Percentiles rank a stretch among this genome's conserved stretches.
phyloP scores from a whole-genome alignment of 805 yeast genomes.

The Candida germanica region DNA sequence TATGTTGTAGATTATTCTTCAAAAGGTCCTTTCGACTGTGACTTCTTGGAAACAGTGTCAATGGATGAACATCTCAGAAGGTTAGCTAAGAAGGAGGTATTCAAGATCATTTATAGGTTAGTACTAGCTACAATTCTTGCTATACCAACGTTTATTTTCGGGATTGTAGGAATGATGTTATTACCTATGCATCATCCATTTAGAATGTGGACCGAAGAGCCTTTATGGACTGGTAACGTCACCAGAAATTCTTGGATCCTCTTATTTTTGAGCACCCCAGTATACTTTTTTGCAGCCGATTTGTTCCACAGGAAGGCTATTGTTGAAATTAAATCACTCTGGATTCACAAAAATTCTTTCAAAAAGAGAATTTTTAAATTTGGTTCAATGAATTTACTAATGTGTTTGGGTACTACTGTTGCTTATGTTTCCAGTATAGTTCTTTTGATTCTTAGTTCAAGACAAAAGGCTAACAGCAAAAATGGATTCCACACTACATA shows the following conservation, averaged over 20 bases:
- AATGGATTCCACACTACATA: constrained; percentile 59
- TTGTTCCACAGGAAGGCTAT: constrained; percentile 67
- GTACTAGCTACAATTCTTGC: constrained; percentile 51
- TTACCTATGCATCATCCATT: constrained; percentile 40
- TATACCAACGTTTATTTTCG: constrained; percentile 66
- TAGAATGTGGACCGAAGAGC: constrained; percentile 54
- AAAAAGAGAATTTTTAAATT: constrained; percentile 57
- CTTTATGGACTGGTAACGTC: constrained; percentile 61
- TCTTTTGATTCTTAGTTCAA: constrained; percentile 47
- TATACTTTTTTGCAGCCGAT: constrained; percentile 72
- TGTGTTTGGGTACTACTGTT: constrained; percentile 70
- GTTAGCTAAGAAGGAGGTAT: constrained; percentile 48
- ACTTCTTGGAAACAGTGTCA: constrained; percentile 51
- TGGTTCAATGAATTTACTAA: constrained; percentile 75
- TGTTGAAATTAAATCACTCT: constrained; percentile 54
- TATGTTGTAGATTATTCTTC: constrained; percentile 16
- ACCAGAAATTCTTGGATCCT: constrained; percentile 64
- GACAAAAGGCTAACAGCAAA: constrained; percentile 16
- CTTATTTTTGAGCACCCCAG: constrained; percentile 64
- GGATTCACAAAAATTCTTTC: constrained; percentile 56
- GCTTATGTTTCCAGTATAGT: constrained; percentile 69
- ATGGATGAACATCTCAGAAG: constrained; percentile 61
- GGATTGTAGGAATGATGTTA: constrained; percentile 66
- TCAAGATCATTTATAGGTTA: constrained; percentile 44
- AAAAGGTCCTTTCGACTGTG: constrained; percentile 44